Evolutionary conservation across 2,329 filamentous ascomycete species (phyloP).

Genomic region (Didymosphaeria variabile): DNA sequence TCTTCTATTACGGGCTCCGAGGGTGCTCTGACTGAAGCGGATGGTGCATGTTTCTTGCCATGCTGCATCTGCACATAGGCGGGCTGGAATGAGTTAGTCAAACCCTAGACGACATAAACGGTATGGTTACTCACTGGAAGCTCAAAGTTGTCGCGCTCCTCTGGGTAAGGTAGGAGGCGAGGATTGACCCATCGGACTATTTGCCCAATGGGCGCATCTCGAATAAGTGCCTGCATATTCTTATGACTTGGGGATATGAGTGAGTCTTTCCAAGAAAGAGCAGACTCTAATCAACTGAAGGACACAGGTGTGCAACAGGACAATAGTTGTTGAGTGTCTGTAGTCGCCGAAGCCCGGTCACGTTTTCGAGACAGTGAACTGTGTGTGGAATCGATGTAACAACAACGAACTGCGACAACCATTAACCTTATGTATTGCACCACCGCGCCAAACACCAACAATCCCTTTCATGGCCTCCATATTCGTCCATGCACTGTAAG

Average conservation of each 20-base stretch:
- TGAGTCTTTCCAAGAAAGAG: neutral
- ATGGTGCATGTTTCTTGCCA: slow-evolving; percentile 21
- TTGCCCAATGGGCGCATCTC: slow-evolving; percentile 68
- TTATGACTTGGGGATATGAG: neutral
- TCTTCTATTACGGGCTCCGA: slow-evolving; percentile 24
- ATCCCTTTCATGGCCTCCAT: neutral
- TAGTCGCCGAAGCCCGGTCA: neutral
- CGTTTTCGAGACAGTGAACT: slow-evolving; percentile 2
- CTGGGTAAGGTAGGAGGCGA: slow-evolving; percentile 65
- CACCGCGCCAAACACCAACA: neutral
- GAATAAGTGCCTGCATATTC: slow-evolving; percentile 54
- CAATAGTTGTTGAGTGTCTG: neutral
- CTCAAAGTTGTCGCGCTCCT: slow-evolving; percentile 65
- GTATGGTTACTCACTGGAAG: slow-evolving; percentile 49
- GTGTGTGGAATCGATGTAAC: neutral
- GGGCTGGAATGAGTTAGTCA: slow-evolving; percentile 3
- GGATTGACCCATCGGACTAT: slow-evolving; percentile 64
- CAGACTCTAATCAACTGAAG: neutral
- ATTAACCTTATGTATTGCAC: neutral
- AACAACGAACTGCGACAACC: neutral
- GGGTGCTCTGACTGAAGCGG: slow-evolving; percentile 5
- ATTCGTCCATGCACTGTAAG: slow-evolving; percentile 10
- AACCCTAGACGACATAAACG: neutral
- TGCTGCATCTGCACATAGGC: slow-evolving; percentile 46
- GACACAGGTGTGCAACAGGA: neutral